These are phyloP conservation scores for Escallonia herrerae DNA, from an alignment of 129 eudicot genomes.

Conservation along the genomic window DNA sequence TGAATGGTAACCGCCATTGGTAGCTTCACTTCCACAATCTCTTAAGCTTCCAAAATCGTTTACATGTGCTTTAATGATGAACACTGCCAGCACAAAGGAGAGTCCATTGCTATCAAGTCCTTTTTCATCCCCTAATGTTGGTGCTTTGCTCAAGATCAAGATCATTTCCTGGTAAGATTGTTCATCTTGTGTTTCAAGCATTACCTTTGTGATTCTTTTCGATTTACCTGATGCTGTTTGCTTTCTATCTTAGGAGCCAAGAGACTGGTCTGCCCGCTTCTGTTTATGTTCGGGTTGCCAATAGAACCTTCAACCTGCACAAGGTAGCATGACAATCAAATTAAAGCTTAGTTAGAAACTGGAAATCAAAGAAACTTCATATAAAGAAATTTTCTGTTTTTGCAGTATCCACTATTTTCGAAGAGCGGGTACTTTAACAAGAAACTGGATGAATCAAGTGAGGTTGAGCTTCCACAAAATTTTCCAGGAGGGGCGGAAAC, in stretches of 20 bases:
- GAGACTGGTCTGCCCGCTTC: slow-evolving; percentile 87
- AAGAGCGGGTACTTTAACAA: slow-evolving; percentile 81
- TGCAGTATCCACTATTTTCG: slow-evolving; percentile 57
- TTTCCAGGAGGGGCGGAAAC: slow-evolving; percentile 90
- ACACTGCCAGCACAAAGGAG: slow-evolving; percentile 14
- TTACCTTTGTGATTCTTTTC: slow-evolving; percentile 14
- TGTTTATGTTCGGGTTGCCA: slow-evolving; percentile 56
- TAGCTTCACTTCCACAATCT: slow-evolving; percentile 13
- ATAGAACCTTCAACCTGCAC: slow-evolving; percentile 70
- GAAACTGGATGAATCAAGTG: slow-evolving; percentile 47
- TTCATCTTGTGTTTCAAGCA: not conserved
- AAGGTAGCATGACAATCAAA: slow-evolving; percentile 37
- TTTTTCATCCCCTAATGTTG: slow-evolving; percentile 74
- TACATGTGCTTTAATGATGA: slow-evolving; percentile 22
- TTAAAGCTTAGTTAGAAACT: not conserved
- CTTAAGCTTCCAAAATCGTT: slow-evolving; percentile 11
- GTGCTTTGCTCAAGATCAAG: slow-evolving; percentile 88
- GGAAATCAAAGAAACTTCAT: too few species aligned
- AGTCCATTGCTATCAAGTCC: slow-evolving; percentile 55
- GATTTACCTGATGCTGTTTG: not conserved
- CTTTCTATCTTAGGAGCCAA: slow-evolving; percentile 56
- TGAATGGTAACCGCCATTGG: slow-evolving; percentile 13
- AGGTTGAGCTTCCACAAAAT: slow-evolving; percentile 54
- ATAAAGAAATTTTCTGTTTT: not conserved
- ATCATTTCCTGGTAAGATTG: slow-evolving; percentile 64